Percentiles rank a stretch among this genome's conserved stretches.
These are phyloP conservation scores for Debaryomyces robertsiae DNA, from an alignment of 1,139 yeast species.

Conservation along the genomic window DNA sequence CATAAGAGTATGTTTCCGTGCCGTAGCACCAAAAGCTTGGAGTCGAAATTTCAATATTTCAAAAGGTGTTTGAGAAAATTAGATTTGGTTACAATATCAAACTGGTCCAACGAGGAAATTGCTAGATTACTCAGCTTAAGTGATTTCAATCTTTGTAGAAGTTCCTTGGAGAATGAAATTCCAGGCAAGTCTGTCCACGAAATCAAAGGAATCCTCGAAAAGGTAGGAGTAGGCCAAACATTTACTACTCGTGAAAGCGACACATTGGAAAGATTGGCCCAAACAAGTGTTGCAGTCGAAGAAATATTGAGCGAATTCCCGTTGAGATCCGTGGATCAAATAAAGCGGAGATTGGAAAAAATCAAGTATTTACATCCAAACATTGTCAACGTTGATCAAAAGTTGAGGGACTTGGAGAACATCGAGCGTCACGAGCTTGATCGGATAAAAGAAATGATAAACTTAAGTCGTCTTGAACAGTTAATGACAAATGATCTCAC, in stretches of 20 bases:
- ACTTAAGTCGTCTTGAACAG: conserved; percentile 8
- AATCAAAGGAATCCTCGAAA: conserved; percentile 7
- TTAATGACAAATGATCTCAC: conserved; percentile 18
- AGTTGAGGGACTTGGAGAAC: background rate
- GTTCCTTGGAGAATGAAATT: conserved; percentile 12
- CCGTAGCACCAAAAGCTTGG: background rate
- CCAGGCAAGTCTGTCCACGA: conserved; percentile 17
- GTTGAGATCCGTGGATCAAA: conserved; percentile 1
- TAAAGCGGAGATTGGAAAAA: background rate
- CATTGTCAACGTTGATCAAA: background rate
- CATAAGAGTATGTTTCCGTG: conserved; percentile 8
- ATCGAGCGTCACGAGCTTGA: background rate
- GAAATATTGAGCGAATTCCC: conserved; percentile 5
- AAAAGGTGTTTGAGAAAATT: background rate
- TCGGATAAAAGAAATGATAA: conserved; percentile 3
- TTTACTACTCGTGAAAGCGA: conserved; percentile 1
- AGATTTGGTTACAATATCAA: background rate
- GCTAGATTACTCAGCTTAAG: background rate
- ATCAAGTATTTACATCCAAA: background rate
- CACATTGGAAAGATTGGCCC: background rate
- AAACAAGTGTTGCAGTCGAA: background rate
- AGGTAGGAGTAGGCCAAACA: background rate
- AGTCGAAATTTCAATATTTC: conserved; percentile 4
- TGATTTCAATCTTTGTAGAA: background rate
- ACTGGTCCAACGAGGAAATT: background rate